Base-by-base conservation (phyloP, 805 yeast genomes). In the Debaryomyces prosopidis region DNA sequence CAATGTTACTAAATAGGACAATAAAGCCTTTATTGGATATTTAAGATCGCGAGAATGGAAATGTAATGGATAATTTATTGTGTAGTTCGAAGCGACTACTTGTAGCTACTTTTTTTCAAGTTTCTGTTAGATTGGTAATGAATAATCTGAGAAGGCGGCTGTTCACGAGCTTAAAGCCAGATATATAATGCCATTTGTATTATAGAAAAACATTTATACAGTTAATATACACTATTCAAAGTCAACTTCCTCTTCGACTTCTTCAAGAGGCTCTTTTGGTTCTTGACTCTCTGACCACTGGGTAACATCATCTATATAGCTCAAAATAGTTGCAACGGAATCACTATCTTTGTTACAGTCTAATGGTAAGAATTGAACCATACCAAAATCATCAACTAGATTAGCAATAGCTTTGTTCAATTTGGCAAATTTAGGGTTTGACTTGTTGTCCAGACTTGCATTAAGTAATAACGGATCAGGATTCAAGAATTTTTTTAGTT, bases 281-380 rank as follows among this genome's bases (percentile, higher is more conserved):
- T 94, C 99, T 65, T 94, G 98, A 3, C 82, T 71, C 62, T 94
- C 99, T 17, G 89, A 84, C 99, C 99, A 94, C 62, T 94, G 99
- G 0, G 99, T 94, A 23, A 92, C 86, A 63, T 94, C 99, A 60
- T 94, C 99, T 17, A 94, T 87, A 62, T 90, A 90, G 59, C 96
- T 86, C 53, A 94, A 73, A 44, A 94, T 92, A 0, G 90, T 84
- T 10, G 85, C 81, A 17, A 94, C 85, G 39, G 89, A 80, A 36
- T 84, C 89, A 39, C 89, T 82, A 38, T 83, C 85, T 56, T 75
- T 74, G 23, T 74, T 64, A 52, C 84, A 79, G 59, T 90, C 95
- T 51, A 94, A 74, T 0, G 99, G 98, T 52, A 94, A 69, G 60
- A 90, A 94, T 62, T 94, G 97, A 2, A 94, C 97, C 99, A 94